Base-by-base conservation (phyloP, 495 filamentous ascomycete genomes). In the Penicillium paxilli region DNA sequence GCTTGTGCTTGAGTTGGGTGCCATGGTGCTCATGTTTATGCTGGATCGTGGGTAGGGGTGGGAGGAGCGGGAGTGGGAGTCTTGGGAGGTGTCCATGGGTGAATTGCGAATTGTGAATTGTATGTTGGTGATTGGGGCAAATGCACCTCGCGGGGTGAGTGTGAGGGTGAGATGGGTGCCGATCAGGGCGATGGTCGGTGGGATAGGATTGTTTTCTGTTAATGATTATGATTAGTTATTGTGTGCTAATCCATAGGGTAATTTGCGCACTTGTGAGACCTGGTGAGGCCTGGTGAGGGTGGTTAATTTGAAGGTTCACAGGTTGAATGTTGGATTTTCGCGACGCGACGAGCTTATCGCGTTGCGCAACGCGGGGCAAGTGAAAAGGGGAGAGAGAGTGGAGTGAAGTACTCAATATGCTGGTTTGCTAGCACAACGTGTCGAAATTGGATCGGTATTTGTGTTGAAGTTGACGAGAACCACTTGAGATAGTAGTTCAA, bases 281-380 rank as follows among this genome's bases (percentile, higher is more conserved):
- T n/a, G n/a, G n/a, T n/a, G n/a, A n/a, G n/a, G n/a, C n/a, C n/a
- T n/a, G n/a, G n/a, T n/a, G n/a, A n/a, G n/a, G n/a, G 40, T 40
- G 30, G 35, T 35, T 26, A 20, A 30, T 12, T 28, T 26, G 16
- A n/a, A 51, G 24, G 40, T n/a, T n/a, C n/a, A n/a, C n/a, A n/a
- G n/a, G n/a, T n/a, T n/a, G n/a, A n/a, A n/a, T n/a, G n/a, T 21
- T 30, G 19, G 37, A 19, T 32, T 28, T 32, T 38, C 35, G 35
- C 35, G 35, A 38, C 35, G 35, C 35, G 35, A 38, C 30, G n/a
- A 16, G 35, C 30, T 32, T 32, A 32, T 32, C 30, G 35, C n/a
- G 35, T 16, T 7, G 12, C 26, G 26, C 22, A 48, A 19, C 49
- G 58, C 58, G 58, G 58, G 58, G 58, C 54, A 56, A n/a, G n/a